phyloP scores from a whole-genome alignment of 495 filamentous ascomycete genomes.

The Oidiodendron maius region DNA sequence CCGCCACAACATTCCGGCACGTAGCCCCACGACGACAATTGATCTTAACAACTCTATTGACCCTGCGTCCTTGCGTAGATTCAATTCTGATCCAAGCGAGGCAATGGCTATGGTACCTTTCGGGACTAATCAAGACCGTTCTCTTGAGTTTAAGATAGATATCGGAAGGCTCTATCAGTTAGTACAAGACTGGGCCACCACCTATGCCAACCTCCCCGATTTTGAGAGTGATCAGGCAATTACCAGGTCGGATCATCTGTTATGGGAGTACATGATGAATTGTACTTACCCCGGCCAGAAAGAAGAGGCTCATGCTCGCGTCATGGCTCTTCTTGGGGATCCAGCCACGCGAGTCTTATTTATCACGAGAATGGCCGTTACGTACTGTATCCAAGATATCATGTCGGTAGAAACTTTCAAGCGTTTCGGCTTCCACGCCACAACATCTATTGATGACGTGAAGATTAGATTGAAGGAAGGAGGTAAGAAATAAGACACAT shows the following conservation, averaged over 20 bases:
- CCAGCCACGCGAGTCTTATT: slow-evolving; percentile 21
- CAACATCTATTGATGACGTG: slow-evolving; percentile 15
- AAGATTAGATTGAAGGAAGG: slow-evolving; percentile 13
- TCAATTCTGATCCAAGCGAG: too few species aligned
- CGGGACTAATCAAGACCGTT: not conserved
- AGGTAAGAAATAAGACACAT: too few species aligned
- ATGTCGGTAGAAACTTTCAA: slow-evolving; percentile 22
- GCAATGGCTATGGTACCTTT: slow-evolving; percentile 3
- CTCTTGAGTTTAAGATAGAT: slow-evolving; percentile 4
- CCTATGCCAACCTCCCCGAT: slow-evolving; percentile 17
- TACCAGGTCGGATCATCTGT: slow-evolving; percentile 7
- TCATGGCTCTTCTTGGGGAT: slow-evolving; percentile 23
- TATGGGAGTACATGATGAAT: slow-evolving; percentile 26
- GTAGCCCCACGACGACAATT: too few species aligned
- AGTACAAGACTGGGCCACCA: slow-evolving; percentile 19
- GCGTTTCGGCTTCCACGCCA: slow-evolving; percentile 8
- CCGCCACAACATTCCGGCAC: too few species aligned
- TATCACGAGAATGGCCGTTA: slow-evolving; percentile 25
- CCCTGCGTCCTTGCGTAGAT: too few species aligned
- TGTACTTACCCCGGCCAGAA: slow-evolving; percentile 13
- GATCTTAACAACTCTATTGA: too few species aligned
- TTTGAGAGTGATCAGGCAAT: slow-evolving; percentile 9
- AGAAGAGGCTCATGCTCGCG: slow-evolving; percentile 17
- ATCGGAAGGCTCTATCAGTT: slow-evolving; percentile 20
- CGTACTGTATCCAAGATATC: slow-evolving; percentile 24